Evolutionary conservation across 306 rosid genomes (phyloP), one percentile per base, ranked within the genome.

Genomic region (Boehmeria nivea): DNA sequence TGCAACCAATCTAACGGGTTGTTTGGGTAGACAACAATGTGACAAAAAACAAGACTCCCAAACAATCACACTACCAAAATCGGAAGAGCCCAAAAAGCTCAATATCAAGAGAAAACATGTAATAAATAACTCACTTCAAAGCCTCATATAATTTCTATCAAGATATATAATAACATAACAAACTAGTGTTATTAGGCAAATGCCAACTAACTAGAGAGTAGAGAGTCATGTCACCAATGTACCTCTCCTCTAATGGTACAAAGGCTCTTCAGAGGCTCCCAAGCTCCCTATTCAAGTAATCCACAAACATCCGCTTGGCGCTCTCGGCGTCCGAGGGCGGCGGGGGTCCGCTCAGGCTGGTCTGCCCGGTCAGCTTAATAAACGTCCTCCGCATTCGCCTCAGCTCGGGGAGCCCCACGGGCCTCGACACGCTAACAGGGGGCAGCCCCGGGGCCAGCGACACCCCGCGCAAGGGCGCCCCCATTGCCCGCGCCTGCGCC

Each of bases 281-380:
- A 43, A 91, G 75, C 63, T 91, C 99, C 72, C 96, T 85, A 76
- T 91, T 87, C 77, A 91, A 72, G 81, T 91, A 91, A 64, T 91
- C 99, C 57, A 91, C 80, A 27, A 91, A 91, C 96, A 87, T 91
- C 73, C 93, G 78, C 78, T 91, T 91, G 4, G 99, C 99, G 21
- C 83, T 83, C 6, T 76, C 83, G 10, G 93, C 82, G 73, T 91
- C 95, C 49, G 89, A 81, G 57, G 99, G 94, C 24, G 96, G 96
- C 0, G 99, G 94, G 0, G 60, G 78, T 12, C 95, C 99, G 16
- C 99, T 91, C 70, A 93, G 77, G 70, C 96, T 93, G 0, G 99
- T 87, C 61, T 93, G 99, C 61, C 96, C 95, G 4, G 94, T 87
- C 66, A 91, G 70, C 54, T 87, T 91, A 9, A 83, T 81, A 76